Evolutionary conservation across 768 basidiomycete genomes (phyloP).

Genomic region (Polyporus arcularius): DNA sequence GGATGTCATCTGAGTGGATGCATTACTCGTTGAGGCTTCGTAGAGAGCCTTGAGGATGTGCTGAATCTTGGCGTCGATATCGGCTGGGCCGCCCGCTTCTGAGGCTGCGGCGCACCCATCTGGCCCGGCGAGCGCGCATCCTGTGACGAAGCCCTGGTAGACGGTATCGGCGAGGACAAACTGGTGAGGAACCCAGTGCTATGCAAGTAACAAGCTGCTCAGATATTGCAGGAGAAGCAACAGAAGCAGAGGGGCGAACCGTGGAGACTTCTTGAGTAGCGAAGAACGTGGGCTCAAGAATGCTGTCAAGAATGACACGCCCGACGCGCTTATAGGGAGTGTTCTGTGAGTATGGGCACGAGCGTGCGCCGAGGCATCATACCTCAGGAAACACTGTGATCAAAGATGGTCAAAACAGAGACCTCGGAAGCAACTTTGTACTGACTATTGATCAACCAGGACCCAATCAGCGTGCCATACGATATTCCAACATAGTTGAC

Average conservation of each 20-base stretch:
- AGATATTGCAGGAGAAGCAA: background rate
- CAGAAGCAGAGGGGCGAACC: background rate
- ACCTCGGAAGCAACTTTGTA: background rate
- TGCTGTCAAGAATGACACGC: slow-evolving; percentile 10
- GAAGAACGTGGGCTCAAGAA: slow-evolving; percentile 2
- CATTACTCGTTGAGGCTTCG: slow-evolving; percentile 6
- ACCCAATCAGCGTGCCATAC: slow-evolving; percentile 11
- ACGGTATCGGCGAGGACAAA: slow-evolving; percentile 1
- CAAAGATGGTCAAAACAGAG: background rate
- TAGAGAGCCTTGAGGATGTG: slow-evolving; percentile 4
- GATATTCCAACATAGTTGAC: slow-evolving; percentile 13
- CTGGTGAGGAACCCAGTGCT: background rate
- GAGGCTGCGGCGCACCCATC: slow-evolving; percentile 4
- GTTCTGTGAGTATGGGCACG: background rate
- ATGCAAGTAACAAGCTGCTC: background rate
- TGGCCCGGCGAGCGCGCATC: slow-evolving; percentile 15
- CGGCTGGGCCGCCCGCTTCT: background rate
- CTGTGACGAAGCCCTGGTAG: slow-evolving; percentile 8
- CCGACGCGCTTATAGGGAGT: slow-evolving; percentile 7
- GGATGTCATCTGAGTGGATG: slow-evolving; percentile 6
- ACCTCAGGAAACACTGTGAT: slow-evolving; percentile 15
- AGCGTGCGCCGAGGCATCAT: background rate
- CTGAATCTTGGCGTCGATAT: slow-evolving; percentile 6
- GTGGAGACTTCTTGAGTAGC: background rate
- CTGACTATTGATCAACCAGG: slow-evolving; percentile 17